Percentiles rank a stretch among this genome's conserved stretches.
phyloP scores from a whole-genome alignment of 2,329 filamentous ascomycete genomes.

The Byssothecium circinans region DNA sequence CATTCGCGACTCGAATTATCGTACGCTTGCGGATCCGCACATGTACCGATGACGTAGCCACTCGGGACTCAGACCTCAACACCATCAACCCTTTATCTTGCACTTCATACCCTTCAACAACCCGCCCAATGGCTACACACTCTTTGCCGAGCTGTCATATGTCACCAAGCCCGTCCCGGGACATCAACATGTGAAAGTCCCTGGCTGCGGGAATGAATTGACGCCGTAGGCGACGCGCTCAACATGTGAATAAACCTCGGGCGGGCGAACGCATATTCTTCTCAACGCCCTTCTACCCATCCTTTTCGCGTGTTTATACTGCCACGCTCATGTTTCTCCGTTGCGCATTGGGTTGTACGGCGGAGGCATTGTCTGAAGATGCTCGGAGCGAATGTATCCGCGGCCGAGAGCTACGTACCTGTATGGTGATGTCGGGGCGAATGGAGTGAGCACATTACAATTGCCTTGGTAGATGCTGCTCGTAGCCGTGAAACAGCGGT shows the following conservation, averaged over 20 bases:
- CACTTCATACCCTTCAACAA: background rate
- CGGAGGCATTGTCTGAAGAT: background rate
- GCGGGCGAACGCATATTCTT: slow-evolving; percentile 1
- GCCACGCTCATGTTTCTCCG: background rate
- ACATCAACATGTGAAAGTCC: background rate
- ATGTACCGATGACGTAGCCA: slow-evolving; percentile 6
- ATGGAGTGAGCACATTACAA: background rate
- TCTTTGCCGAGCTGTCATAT: background rate
- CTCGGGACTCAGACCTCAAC: slow-evolving; percentile 1
- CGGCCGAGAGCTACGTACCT: slow-evolving; percentile 5
- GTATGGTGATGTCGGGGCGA: background rate
- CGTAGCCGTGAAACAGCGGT: background rate
- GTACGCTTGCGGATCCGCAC: slow-evolving; percentile 8
- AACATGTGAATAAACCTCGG: slow-evolving; percentile 1
- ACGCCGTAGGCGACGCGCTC: background rate
- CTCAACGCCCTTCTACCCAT: background rate
- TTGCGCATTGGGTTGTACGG: background rate
- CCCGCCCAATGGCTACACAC: background rate
- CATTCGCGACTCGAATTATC: too few species aligned
- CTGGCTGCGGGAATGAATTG: background rate
- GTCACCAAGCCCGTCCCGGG: background rate
- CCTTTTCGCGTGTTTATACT: background rate
- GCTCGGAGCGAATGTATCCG: slow-evolving; percentile 1
- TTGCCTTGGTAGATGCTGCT: background rate
- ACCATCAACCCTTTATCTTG: background rate